Evolutionary conservation across 2,329 filamentous ascomycete species (phyloP), one percentile per base, ranked within the genome.

Genomic region (Stromatinia cepivora): DNA sequence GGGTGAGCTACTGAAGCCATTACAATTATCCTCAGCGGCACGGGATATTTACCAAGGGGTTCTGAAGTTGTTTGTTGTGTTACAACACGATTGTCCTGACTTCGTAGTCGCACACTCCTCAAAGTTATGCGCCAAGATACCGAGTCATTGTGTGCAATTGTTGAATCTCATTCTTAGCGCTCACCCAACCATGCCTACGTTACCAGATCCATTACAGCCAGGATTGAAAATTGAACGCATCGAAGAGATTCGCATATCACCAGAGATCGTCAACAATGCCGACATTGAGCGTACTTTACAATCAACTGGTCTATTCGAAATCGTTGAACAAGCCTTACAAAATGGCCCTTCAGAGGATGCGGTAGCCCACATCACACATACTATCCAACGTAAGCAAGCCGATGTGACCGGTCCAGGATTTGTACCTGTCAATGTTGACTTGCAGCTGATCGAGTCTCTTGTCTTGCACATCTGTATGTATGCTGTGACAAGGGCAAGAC

Each of bases 11-110:
- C 84, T 97, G 73, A 95, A 94, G 80, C 86, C 89, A 13, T 82
- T 89, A 39, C 89, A 89, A 70, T 85, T 93, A 22, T 84, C 89
- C 4, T 84, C 87, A 46, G 85, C 92, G 64, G 88, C 90, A 46
- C 94, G 92, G 78, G 92, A 94, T 67, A 87, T 97, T 71, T 97
- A 97, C 79, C 90, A 92, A 71, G 93, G 90, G 11, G 88, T 92
- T 1, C 82, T 97, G 61, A 93, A 96, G 77, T 87, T 97, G 70
- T 82, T 98, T 67, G 83, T 97, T 46, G 86, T 97, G 66, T 83
- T 99, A 66, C 92, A 97, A 74, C 95, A 98, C 77, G 95, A 99
- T 79, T 98, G 93, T 80, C 92, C 94, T 0, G 93, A 97, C 69
- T 99, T 97, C 79, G 82, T 99, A 54, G 91, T 92, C 8, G 92